A percentile compares a stretch with the other conserved stretches of the same genome.
These are phyloP conservation scores for Sporothrix brunneoviolacea DNA, from an alignment of 2,329 filamentous ascomycete genomes.

Conservation along the genomic window DNA sequence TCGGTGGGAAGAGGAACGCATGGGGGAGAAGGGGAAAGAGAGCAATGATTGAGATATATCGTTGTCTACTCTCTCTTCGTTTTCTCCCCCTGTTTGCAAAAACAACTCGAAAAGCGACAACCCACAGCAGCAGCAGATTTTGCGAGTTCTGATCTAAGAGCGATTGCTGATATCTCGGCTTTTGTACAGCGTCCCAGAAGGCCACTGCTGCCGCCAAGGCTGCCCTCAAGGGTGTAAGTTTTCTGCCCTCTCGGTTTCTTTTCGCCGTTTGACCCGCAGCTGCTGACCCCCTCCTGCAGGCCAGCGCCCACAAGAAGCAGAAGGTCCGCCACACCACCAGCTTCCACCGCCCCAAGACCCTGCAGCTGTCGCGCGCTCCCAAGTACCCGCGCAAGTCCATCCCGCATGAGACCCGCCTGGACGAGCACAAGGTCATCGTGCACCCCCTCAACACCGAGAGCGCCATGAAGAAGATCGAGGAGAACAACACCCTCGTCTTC, in stretches of 20 bases:
- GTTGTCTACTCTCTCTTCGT: neutral
- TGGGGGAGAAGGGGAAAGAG: neutral
- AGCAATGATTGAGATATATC: constrained; percentile 1
- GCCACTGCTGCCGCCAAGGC: constrained; percentile 93
- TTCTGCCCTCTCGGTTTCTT: constrained; percentile 18
- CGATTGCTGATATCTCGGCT: constrained; percentile 63
- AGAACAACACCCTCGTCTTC: constrained; percentile 99
- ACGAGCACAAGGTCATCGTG: constrained; percentile 96
- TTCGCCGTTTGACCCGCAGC: neutral
- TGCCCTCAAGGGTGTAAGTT: constrained; percentile 88
- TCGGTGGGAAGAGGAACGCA: too few relatives aligned
- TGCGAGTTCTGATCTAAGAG: constrained; percentile 63
- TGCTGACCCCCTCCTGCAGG: constrained; percentile 27
- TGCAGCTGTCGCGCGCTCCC: constrained; percentile 79
- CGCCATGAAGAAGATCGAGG: constrained; percentile 99
- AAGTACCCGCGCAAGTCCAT: constrained; percentile 98
- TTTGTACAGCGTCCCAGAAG: constrained; percentile 62
- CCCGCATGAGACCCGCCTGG: constrained; percentile 80
- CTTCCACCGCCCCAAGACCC: constrained; percentile 98
- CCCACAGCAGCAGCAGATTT: constrained; percentile 65
- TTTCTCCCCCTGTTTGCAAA: neutral
- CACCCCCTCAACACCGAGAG: constrained; percentile 99
- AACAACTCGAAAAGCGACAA: neutral
- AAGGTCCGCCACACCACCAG: constrained; percentile 89
- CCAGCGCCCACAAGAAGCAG: constrained; percentile 70